Conservation (phyloP, 2,329 filamentous ascomycete species). For the Colletotrichum spaethianum region DNA sequence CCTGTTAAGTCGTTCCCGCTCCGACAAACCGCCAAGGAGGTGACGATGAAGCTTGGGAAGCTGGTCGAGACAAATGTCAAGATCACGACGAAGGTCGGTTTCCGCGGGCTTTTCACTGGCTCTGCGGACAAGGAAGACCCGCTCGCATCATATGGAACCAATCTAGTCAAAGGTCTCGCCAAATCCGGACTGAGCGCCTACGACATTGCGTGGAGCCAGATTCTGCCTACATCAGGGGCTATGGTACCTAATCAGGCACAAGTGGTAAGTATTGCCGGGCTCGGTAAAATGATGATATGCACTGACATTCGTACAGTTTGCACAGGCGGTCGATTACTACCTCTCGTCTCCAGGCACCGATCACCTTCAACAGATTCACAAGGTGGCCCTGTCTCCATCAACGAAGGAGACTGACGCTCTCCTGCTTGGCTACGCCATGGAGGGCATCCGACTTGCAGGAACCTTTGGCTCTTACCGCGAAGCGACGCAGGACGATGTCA, state of each 20-base stretch:
- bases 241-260: conserved; percentile 81
- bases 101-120: conserved; percentile 68
- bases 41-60: conserved; percentile 71
- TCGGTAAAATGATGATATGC: neutral
- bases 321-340: conserved; percentile 81
- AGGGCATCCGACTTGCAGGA: conserved; percentile 78
- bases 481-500: conserved; percentile 60
- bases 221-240: conserved; percentile 76
- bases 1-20: conserved; percentile 76
- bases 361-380: conserved; percentile 73
- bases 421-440: conserved; percentile 79
- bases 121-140: conserved; percentile 64
- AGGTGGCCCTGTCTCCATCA: conserved; percentile 68
- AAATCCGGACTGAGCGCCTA: conserved; percentile 73
- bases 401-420: conserved; percentile 72
- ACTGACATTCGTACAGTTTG: conserved; percentile 66
- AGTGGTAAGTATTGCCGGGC: conserved; percentile 61
- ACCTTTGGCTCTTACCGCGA: conserved; percentile 74
- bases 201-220: conserved; percentile 80
- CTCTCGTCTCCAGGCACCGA: conserved; percentile 68
- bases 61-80: conserved; percentile 77
- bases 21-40: conserved; percentile 68
- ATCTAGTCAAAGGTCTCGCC: conserved; percentile 75
- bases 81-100: conserved; percentile 61
- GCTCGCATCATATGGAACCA: conserved; percentile 74